Evolutionary conservation across 495 filamentous ascomycete genomes (phyloP), one percentile per base, ranked within the genome.

Genomic region (Haplographium delicatum): DNA sequence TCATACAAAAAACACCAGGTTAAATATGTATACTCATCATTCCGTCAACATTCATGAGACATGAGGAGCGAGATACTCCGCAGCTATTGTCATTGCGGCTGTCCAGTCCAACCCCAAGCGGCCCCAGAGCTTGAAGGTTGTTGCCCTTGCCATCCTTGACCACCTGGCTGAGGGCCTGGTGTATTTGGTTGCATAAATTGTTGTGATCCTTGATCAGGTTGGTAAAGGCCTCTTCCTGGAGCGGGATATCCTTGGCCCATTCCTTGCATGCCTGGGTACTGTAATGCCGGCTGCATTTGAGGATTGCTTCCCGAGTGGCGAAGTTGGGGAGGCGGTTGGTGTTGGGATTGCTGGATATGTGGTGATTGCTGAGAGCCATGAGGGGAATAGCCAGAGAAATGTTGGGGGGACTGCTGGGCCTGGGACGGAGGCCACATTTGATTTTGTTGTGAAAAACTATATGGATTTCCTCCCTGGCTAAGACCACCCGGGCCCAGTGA

Each of bases 251-350:
- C 70, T 63, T 81, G 76, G 16, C 70, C 61, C 64, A 85, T 72
- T 30, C 73, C 71, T 38, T 76, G 79, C 74, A 85, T 82, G 4
- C 73, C 70, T 19, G 77, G 67, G 50, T 82, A 83, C 47, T 75
- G 74, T 63, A 82, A 68, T 57, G 57, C 68, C 44, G 76, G 72
- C 56, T 82, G 77, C 62, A 84, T 76, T 62, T 84, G 82, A 33
- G 79, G 71, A 40, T 65, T 78, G 53, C 56, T 75, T 66, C 62
- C 72, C 54, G 68, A 78, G 68, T 84, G 84, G 23, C 79, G 82
- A 13, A 83, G 70, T 51, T 82, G 82, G 22, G 80, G 75, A 24
- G 78, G 73, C 5, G 73, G 76, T 28, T 81, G 79, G 26, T 82
- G 78, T 19, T 79, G 72, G 13, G 74, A 72, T 42, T 79, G 75